These are phyloP conservation scores for Cladobotryum protrusum DNA, from an alignment of 2,329 filamentous ascomycete genomes.

Conservation along the genomic window DNA sequence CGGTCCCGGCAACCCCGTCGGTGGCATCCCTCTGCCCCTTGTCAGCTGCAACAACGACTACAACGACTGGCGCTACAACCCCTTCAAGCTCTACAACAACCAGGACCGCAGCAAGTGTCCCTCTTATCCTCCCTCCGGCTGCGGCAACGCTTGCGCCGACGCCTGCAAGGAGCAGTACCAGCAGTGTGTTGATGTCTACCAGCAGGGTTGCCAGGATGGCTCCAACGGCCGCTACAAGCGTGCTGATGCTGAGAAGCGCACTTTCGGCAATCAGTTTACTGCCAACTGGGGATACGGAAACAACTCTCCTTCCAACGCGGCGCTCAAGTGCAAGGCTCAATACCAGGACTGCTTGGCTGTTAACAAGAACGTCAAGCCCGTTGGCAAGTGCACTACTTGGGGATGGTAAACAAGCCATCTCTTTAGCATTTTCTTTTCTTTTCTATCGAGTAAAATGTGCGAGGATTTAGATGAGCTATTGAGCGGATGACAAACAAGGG, in stretches of 20 bases:
- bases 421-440: not conserved
- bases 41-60: slow-evolving; percentile 49
- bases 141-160: slow-evolving; percentile 40
- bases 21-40: slow-evolving; percentile 45
- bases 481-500: too few species aligned
- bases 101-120: slow-evolving; percentile 37
- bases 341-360: slow-evolving; percentile 40
- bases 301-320: slow-evolving; percentile 26
- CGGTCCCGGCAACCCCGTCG: slow-evolving; percentile 54
- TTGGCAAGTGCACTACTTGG: slow-evolving; percentile 35
- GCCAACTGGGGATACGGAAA: slow-evolving; percentile 22
- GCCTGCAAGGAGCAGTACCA: slow-evolving; percentile 49
- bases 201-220: slow-evolving; percentile 39
- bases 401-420: slow-evolving; percentile 19
- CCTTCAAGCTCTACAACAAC: slow-evolving; percentile 48
- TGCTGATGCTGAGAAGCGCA: slow-evolving; percentile 19
- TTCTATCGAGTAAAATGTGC: not conserved
- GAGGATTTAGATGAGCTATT: too few species aligned
- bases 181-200: slow-evolving; percentile 43
- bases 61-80: slow-evolving; percentile 34
- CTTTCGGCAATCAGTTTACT: slow-evolving; percentile 2
- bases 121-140: slow-evolving; percentile 34
- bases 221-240: slow-evolving; percentile 22
- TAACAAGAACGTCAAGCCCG: slow-evolving; percentile 34
- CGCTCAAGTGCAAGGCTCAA: slow-evolving; percentile 42